A percentile compares a stretch with the other conserved stretches of the same genome.
phyloP scores from a whole-genome alignment of 2,329 filamentous ascomycete genomes.

The Fusarium circinatum region DNA sequence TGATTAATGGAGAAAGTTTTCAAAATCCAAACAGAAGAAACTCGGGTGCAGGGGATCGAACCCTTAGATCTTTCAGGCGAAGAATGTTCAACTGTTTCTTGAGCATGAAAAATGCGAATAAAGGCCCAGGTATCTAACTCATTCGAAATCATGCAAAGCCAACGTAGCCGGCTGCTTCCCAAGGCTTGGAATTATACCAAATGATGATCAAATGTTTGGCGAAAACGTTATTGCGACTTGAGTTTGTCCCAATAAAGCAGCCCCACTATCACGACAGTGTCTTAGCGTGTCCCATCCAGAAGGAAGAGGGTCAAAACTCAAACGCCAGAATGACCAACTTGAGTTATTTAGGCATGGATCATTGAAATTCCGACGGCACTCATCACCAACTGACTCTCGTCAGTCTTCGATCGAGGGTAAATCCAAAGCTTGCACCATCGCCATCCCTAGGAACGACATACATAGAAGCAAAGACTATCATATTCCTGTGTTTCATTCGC shows the following conservation, averaged over 20 bases:
- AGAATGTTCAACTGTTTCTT: neutral
- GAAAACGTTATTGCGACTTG: neutral
- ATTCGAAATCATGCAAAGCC: neutral
- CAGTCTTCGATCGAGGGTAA: no score
- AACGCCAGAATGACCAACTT: neutral
- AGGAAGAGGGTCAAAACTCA: neutral
- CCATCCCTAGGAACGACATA: neutral
- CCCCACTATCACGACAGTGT: neutral
- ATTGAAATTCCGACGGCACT: conserved; percentile 5
- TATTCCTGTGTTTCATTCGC: no score
- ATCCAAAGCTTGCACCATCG: neutral
- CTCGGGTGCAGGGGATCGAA: neutral
- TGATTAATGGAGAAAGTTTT: rapidly evolving
- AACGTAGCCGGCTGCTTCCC: conserved; percentile 1
- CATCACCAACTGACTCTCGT: neutral
- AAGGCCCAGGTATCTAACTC: neutral
- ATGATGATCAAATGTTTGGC: neutral
- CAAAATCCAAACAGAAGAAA: neutral
- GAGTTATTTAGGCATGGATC: neutral
- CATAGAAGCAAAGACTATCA: neutral
- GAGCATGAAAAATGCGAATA: neutral
- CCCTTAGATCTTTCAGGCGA: no score
- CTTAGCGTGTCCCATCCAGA: neutral
- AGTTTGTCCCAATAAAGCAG: neutral
- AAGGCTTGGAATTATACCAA: conserved; percentile 44